A percentile compares a stretch with the other conserved stretches of the same genome.
Conservation (phyloP, 305 asterid species). For the Fraxinus greggii region DNA sequence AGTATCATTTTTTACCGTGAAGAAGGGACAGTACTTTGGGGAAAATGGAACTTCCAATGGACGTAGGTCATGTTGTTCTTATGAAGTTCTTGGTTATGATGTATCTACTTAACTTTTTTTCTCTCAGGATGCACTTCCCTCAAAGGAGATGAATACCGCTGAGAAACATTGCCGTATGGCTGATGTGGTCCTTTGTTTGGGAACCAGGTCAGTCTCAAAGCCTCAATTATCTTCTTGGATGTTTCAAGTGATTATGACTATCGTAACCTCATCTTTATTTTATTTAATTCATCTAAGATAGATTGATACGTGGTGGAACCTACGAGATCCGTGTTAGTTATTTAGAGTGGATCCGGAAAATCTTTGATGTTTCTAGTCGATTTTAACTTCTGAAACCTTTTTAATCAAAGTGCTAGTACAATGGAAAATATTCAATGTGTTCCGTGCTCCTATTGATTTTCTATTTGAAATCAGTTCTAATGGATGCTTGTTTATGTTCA, state of each 20-base stretch:
- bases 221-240: not conserved
- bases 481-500: not conserved
- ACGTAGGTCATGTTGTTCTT: not conserved
- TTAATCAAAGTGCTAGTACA: not conserved
- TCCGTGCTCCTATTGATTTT: not conserved
- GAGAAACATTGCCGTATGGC: conserved; percentile 20
- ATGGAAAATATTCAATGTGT: not conserved
- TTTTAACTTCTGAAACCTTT: not conserved
- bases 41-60: not conserved
- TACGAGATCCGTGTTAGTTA: not conserved
- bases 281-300: not conserved
- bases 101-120: not conserved
- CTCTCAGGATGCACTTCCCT: conserved; percentile 18
- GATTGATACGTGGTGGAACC: not conserved
- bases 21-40: not conserved
- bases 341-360: not conserved
- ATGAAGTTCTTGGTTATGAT: not conserved
- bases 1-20: not conserved
- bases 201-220: conserved; percentile 21
- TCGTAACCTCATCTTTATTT: not conserved
- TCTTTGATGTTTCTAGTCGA: not conserved
- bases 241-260: not conserved
- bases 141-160: conserved; percentile 10
- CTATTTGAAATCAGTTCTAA: not conserved
- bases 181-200: conserved; percentile 20